Evolutionary conservation across 1,284 basidiomycete genomes (phyloP).

Genomic region (Flammula alnicola): DNA sequence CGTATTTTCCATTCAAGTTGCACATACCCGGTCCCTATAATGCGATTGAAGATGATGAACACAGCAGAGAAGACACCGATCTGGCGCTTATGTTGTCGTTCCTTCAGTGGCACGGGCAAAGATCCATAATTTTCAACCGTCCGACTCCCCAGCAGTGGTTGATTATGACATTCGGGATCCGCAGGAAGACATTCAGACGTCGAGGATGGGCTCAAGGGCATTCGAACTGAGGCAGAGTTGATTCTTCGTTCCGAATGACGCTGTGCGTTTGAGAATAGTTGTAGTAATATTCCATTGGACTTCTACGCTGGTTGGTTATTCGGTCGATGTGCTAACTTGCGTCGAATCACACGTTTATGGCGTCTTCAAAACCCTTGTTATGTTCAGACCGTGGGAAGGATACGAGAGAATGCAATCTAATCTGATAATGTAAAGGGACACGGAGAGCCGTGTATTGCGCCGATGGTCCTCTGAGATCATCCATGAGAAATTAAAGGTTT

Average conservation of each 20-base stretch:
- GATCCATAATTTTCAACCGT: background rate
- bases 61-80: conserved; percentile 42
- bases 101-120: background rate
- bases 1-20: background rate
- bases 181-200: background rate
- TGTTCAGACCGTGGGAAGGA: too few relatives aligned
- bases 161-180: background rate
- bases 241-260: too few relatives aligned
- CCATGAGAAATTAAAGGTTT: too few relatives aligned
- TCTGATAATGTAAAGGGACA: too few relatives aligned
- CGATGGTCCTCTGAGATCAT: too few relatives aligned
- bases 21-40: conserved; percentile 44
- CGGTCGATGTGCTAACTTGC: conserved; percentile 11
- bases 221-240: too few relatives aligned
- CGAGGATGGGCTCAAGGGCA: background rate
- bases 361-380: too few relatives aligned
- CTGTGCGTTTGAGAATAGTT: background rate
- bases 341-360: conserved; percentile 15
- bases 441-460: too few relatives aligned
- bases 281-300: background rate
- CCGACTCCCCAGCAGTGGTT: background rate
- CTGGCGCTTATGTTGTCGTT: conserved; percentile 17
- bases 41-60: conserved; percentile 46
- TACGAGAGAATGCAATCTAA: too few relatives aligned
- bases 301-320: background rate